Conservation (phyloP, 140 eudicot species). For the Bidens hawaiensis region DNA sequence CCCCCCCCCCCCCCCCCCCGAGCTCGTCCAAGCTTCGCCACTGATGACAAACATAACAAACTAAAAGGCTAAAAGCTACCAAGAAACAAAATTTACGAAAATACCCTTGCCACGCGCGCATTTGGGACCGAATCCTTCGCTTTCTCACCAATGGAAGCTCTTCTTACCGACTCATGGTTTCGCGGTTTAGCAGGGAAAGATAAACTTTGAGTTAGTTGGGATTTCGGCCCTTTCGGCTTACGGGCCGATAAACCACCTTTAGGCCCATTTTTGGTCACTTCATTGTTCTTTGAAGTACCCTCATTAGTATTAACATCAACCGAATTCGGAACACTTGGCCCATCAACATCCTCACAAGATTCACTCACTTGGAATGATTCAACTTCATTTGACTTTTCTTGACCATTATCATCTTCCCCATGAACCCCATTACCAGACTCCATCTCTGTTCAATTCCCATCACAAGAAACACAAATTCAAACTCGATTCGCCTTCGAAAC, state of each 20-base stretch:
- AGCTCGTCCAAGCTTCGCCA: no score
- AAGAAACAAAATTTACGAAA: neutral
- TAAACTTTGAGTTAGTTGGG: slow-evolving; percentile 51
- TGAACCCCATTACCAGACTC: slow-evolving; percentile 58
- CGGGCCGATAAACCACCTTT: slow-evolving; percentile 30
- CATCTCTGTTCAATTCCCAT: slow-evolving; percentile 33
- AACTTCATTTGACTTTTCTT: slow-evolving; percentile 20
- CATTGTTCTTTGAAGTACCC: slow-evolving; percentile 43
- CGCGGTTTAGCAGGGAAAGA: slow-evolving; percentile 60
- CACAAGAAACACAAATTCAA: slow-evolving; percentile 18
- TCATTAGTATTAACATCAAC: slow-evolving; percentile 24
- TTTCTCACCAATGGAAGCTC: slow-evolving; percentile 42
- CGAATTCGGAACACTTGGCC: slow-evolving; percentile 23
- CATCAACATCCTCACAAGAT: slow-evolving; percentile 31
- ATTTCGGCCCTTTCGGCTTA: slow-evolving; percentile 25
- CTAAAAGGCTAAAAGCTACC: slow-evolving; percentile 9
- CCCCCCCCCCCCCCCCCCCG: no score
- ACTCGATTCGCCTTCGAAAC: neutral
- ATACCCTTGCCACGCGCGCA: slow-evolving; percentile 43
- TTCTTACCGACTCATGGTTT: slow-evolving; percentile 37
- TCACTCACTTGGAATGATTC: slow-evolving; percentile 29
- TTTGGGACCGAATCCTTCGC: slow-evolving; percentile 39
- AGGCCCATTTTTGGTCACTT: slow-evolving; percentile 38
- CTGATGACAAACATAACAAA: slow-evolving; percentile 4
- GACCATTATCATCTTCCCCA: slow-evolving; percentile 41